Evolutionary conservation across 2,329 filamentous ascomycete genomes (phyloP), one percentile per base, ranked within the genome.

Genomic region (Aspergillus neoniger): DNA sequence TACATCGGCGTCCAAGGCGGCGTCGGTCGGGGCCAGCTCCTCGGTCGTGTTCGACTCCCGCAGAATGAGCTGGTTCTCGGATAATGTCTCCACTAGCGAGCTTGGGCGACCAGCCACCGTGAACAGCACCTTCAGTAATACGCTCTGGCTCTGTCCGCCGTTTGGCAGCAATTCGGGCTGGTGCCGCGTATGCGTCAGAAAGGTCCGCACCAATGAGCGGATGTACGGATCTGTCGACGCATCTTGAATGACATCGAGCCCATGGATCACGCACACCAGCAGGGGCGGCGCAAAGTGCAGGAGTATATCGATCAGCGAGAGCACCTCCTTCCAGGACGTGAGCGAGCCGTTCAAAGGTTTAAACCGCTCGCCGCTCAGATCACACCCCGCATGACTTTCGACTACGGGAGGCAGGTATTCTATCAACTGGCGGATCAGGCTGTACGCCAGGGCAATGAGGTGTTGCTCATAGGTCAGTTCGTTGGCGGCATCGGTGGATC

Each of bases 351-450:
- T 69, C 17, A 77, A 57, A 7, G 66, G 66, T 8, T 65, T 68
- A 36, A 77, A 75, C 3, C 74, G 72, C 52, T 77, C 75, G 1
- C 68, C 65, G 28, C 69, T 74, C n/a, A 77, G 61, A 52, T 75
- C 71, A 44, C 73, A 71, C 9, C 70, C 65, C 12, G 71, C 67
- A 30, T 76, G 71, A 30, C 71, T 73, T 57, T 76, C 73, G 28
- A 76, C 63, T 21, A 77, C 71, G 0, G 74, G 74, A 9, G 75
- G 75, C 12, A 74, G 62, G 32, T 67, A 69, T 57, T 77, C 73
- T 23, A 77, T 72, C 55, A 77, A 58, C 58, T 77, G 75, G 9
- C 75, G 74, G 28, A 77, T 75, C 17, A 77, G 54, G 60, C 75
- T 77, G 60, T 77, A 77, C 2, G 72, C 69, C 8, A 77, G 69